Percentiles rank a stretch among this genome's conserved stretches.
Evolutionary conservation across 805 yeast species (phyloP).

Genomic region (Metschnikowia lochheadii): DNA sequence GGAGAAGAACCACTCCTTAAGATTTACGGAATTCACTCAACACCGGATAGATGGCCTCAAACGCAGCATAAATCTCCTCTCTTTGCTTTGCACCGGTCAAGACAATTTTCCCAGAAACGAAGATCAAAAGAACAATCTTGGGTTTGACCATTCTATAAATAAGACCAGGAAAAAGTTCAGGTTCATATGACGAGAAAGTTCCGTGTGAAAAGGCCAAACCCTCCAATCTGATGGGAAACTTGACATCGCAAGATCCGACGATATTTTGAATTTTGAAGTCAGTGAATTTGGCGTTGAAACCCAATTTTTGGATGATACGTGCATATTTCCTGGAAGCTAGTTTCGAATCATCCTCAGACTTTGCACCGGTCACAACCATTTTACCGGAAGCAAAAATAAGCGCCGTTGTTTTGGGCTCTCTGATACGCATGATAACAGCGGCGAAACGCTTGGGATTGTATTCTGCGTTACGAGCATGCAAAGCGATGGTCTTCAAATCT

Average conservation of each 20-base stretch:
- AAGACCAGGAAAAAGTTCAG: slow-evolving; percentile 95
- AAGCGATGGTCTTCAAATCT: slow-evolving; percentile 93
- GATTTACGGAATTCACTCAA: slow-evolving; percentile 94
- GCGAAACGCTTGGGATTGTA: slow-evolving; percentile 98
- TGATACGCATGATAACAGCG: slow-evolving; percentile 97
- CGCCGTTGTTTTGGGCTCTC: slow-evolving; percentile 98
- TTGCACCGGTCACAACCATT: slow-evolving; percentile 99
- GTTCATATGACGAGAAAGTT: slow-evolving; percentile 97
- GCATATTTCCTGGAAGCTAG: slow-evolving; percentile 97
- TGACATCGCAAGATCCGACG: slow-evolving; percentile 98
- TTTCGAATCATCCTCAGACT: slow-evolving; percentile 97
- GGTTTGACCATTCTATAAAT: slow-evolving; percentile 99
- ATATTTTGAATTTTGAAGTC: slow-evolving; percentile 97
- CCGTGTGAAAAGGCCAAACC: slow-evolving; percentile 98
- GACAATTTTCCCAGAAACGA: slow-evolving; percentile 96
- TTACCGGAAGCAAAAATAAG: slow-evolving; percentile 97
- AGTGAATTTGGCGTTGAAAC: slow-evolving; percentile 95
- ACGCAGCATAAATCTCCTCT: slow-evolving; percentile 97
- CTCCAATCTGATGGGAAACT: slow-evolving; percentile 94
- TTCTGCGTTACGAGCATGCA: slow-evolving; percentile 98
- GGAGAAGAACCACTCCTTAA: slow-evolving; percentile 20
- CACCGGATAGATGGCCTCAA: slow-evolving; percentile 97
- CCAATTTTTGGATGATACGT: slow-evolving; percentile 94
- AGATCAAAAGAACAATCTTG: slow-evolving; percentile 89
- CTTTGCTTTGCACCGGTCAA: slow-evolving; percentile 98